Evolutionary conservation across 495 filamentous ascomycete species (phyloP), one percentile per base, ranked within the genome.

Genomic region (Cetradonia linearis): DNA sequence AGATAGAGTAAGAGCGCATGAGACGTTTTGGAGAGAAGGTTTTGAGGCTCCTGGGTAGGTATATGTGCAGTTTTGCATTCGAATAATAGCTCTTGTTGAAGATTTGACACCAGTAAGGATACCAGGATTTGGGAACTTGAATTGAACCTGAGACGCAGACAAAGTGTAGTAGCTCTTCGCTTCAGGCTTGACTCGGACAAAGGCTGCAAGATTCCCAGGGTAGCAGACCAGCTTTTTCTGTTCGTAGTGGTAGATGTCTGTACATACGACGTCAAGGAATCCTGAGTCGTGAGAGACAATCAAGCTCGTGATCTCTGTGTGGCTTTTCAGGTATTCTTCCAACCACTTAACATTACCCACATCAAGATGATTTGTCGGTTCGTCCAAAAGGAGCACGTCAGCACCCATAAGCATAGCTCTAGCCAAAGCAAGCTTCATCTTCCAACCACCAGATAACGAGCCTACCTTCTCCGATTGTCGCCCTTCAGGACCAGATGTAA

Each of bases 211-310:
- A 70, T 99, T 99, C 62, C 93, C 93, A 71, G 86, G 88, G 80
- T 95, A 97, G 75, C 83, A 88, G 42, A 87, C 86, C 5, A 99
- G 83, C 76, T 97, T 97, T 84, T 99, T 99, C 67, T 81, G 77
- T 72, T 99, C 93, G 76, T 99, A 99, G 75, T 99, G 93, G 76
- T 96, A 97, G 72, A 99, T 96, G 70, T 99, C 94, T 6, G 93
- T 99, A 68, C 92, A 96, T 59, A 99, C 89, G 34, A 89, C 86
- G 70, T 99, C 93, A 44, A 99, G 76, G 81, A 99, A 99, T 47
- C 87, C 85, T 7, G 91, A 96, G 81, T 99, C 93, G 85, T 99
- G 93, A 72, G 83, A 88, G 66, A 99, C 93, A 70, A 99, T 97
- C 78, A 99, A 76, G 69, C 86, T 91, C 56, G 93, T 99, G 74